Conservation (phyloP, 2,329 filamentous ascomycete genomes). For the Chrysosporium queenslandicum region DNA sequence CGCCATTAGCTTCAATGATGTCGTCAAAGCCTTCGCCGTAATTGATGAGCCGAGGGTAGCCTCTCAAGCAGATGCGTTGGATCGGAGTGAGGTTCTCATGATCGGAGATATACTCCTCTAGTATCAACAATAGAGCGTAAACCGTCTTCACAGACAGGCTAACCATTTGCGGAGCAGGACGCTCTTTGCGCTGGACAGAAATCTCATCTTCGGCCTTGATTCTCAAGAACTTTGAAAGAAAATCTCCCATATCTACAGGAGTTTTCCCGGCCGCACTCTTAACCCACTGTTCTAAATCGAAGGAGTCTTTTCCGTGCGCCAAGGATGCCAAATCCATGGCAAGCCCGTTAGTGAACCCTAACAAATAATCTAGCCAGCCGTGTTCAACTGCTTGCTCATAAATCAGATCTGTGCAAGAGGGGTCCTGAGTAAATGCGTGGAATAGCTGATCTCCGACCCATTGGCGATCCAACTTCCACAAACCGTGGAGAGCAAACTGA, state of each 20-base stretch:
- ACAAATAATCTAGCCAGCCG: slow-evolving; percentile 72
- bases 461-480: slow-evolving; percentile 81
- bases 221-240: slow-evolving; percentile 68
- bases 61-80: slow-evolving; percentile 79
- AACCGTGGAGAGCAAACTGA: slow-evolving; percentile 78
- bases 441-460: slow-evolving; percentile 78
- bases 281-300: slow-evolving; percentile 74
- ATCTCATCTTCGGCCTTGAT: slow-evolving; percentile 78
- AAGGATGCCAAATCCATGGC: slow-evolving; percentile 78
- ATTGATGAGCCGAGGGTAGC: slow-evolving; percentile 90
- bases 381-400: slow-evolving; percentile 73
- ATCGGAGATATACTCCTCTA: slow-evolving; percentile 54
- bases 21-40: slow-evolving; percentile 89
- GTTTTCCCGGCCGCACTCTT: slow-evolving; percentile 56
- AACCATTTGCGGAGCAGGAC: slow-evolving; percentile 56
- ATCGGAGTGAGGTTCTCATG: slow-evolving; percentile 66
- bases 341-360: slow-evolving; percentile 70
- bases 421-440: slow-evolving; percentile 61
- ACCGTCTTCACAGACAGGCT: slow-evolving; percentile 79
- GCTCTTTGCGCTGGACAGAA: slow-evolving; percentile 59
- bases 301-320: slow-evolving; percentile 68
- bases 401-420: slow-evolving; percentile 57
- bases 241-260: slow-evolving; percentile 56
- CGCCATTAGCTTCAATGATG: slow-evolving; percentile 76
- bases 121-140: slow-evolving; percentile 64